Evolutionary conservation across 257 asterid genomes (phyloP).

Genomic region (Ligustrum vulgare): DNA sequence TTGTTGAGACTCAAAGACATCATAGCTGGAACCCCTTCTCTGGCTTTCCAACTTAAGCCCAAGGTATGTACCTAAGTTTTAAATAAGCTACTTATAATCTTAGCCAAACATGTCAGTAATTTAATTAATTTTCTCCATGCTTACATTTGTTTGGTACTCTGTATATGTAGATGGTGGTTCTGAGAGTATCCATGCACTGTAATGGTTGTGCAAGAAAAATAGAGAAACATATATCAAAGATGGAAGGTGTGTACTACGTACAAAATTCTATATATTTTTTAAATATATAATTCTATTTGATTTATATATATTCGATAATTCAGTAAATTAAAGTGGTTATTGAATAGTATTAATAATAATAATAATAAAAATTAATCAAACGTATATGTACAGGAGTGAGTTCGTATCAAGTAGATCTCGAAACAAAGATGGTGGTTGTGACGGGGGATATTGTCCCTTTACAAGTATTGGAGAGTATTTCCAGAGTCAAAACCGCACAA

Average conservation of each 20-base stretch:
- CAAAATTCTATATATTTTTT: not conserved
- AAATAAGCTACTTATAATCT: not conserved
- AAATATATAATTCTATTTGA: not conserved
- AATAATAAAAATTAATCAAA: not conserved
- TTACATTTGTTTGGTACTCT: not conserved
- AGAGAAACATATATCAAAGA: conserved; percentile 15
- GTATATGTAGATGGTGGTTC: conserved; percentile 23
- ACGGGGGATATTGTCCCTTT: conserved; percentile 77
- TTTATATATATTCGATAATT: not conserved
- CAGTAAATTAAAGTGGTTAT: not conserved
- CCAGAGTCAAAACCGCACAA: conserved; percentile 71
- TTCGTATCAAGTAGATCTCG: conserved; percentile 73
- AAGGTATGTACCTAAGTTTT: conserved; percentile 29
- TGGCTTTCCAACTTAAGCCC: conserved; percentile 52
- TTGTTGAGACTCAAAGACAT: conserved; percentile 37
- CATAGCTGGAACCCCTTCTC: conserved; percentile 44
- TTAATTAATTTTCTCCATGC: not conserved
- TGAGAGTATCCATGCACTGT: conserved; percentile 25
- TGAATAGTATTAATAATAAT: not conserved
- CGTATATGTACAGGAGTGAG: conserved; percentile 53
- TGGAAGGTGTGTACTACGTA: conserved; percentile 24
- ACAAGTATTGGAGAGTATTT: conserved; percentile 82
- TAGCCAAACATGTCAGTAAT: not conserved
- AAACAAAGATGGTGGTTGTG: conserved; percentile 80
- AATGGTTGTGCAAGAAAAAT: conserved; percentile 21